Conservation (phyloP, 2,329 filamentous ascomycete species). For the Bipolaris bicolor region DNA sequence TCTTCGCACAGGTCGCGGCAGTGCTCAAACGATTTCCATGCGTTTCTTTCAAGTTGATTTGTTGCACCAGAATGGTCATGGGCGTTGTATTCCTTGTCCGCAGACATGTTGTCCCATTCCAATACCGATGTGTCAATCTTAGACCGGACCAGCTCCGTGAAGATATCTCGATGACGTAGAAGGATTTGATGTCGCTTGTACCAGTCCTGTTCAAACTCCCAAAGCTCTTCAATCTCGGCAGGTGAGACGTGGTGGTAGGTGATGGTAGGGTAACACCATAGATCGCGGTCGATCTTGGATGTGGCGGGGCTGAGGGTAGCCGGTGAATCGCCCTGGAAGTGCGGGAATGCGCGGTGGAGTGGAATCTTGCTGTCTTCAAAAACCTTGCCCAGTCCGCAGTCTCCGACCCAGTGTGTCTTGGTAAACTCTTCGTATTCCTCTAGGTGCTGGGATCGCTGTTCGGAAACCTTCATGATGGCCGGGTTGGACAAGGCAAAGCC, state of each 20-base stretch:
- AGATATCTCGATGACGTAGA: constrained; percentile 48
- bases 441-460: constrained; percentile 39
- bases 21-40: constrained; percentile 45
- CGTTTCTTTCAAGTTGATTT: constrained; percentile 38
- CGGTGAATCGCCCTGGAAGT: constrained; percentile 55
- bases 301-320: constrained; percentile 49
- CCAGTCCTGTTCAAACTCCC: constrained; percentile 51
- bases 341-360: constrained; percentile 51
- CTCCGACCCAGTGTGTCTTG: constrained; percentile 48
- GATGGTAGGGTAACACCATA: constrained; percentile 54
- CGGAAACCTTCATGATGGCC: constrained; percentile 47
- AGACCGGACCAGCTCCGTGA: constrained; percentile 42
- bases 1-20: constrained; percentile 45
- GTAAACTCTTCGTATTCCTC: constrained; percentile 47
- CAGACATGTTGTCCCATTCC: constrained; percentile 48
- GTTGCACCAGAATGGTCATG: constrained; percentile 34
- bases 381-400: constrained; percentile 48
- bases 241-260: constrained; percentile 51
- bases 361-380: constrained; percentile 45
- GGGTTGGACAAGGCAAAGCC: constrained; percentile 53
- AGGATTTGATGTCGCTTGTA: constrained; percentile 43
- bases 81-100: constrained; percentile 45
- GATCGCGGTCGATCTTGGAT: constrained; percentile 42
- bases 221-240: constrained; percentile 46
- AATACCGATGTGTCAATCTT: constrained; percentile 32